phyloP scores from a whole-genome alignment of 2,329 filamentous ascomycete genomes.

The Beauveria varroae region DNA sequence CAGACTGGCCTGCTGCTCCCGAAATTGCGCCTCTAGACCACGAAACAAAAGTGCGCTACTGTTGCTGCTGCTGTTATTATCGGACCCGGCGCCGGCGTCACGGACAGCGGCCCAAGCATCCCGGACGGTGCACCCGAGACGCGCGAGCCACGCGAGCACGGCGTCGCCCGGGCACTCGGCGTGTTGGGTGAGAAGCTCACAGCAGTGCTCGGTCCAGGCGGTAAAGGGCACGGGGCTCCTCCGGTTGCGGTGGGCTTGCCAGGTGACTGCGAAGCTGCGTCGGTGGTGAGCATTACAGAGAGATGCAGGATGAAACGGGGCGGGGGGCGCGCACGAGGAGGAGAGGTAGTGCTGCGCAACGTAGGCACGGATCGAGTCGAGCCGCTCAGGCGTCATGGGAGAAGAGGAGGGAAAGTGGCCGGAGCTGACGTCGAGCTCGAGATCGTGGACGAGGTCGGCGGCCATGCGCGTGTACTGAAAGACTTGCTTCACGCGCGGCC shows the following conservation, averaged over 20 bases:
- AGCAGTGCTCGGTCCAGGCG: slow-evolving; percentile 37
- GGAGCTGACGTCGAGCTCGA: slow-evolving; percentile 39
- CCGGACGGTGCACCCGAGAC: slow-evolving; percentile 32
- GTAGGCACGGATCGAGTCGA: slow-evolving; percentile 39
- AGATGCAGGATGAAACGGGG: neutral
- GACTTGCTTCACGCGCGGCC: slow-evolving; percentile 42
- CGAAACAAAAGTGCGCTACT: slow-evolving; percentile 37
- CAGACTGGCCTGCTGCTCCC: slow-evolving; percentile 33
- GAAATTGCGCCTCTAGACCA: slow-evolving; percentile 39
- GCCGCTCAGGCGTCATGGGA: slow-evolving; percentile 18
- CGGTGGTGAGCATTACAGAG: slow-evolving; percentile 18
- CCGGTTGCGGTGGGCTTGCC: slow-evolving; percentile 26
- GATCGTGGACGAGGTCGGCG: slow-evolving; percentile 40
- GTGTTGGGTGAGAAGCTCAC: slow-evolving; percentile 33
- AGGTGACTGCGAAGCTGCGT: slow-evolving; percentile 30
- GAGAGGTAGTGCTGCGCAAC: slow-evolving; percentile 6
- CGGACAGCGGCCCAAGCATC: slow-evolving; percentile 29
- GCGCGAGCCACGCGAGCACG: slow-evolving; percentile 35
- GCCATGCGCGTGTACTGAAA: slow-evolving; percentile 46
- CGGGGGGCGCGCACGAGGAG: neutral
- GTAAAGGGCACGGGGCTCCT: slow-evolving; percentile 28
- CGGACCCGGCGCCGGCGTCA: slow-evolving; percentile 15
- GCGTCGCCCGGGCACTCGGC: slow-evolving; percentile 32
- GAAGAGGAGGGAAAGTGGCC: neutral
- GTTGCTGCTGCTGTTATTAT: slow-evolving; percentile 15